A percentile compares a stretch with the other conserved stretches of the same genome.
phyloP scores from a whole-genome alignment of 768 basidiomycete genomes.

The Leccinum broughii region DNA sequence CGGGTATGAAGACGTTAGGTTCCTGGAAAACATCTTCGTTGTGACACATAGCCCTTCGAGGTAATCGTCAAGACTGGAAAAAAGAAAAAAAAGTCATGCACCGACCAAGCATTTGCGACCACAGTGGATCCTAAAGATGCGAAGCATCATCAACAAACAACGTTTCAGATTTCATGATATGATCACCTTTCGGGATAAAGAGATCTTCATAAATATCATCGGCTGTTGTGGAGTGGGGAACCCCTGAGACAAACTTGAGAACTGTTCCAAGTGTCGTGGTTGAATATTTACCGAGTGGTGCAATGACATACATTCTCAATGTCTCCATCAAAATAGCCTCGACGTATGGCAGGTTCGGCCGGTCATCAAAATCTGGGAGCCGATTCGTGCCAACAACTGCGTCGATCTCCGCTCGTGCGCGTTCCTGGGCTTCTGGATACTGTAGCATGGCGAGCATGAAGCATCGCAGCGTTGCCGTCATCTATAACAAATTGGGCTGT shows the following conservation, averaged over 20 bases:
- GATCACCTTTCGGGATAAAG: conserved; percentile 28
- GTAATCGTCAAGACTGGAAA: not conserved
- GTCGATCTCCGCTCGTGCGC: conserved; percentile 33
- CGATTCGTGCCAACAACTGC: conserved; percentile 29
- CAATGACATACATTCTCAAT: conserved; percentile 31
- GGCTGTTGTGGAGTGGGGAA: conserved; percentile 20
- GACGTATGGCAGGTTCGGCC: conserved; percentile 28
- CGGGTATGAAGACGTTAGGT: conserved; percentile 32
- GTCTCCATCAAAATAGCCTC: conserved; percentile 33
- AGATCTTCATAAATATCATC: conserved; percentile 20
- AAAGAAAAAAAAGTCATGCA: not conserved
- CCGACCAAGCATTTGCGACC: conserved; percentile 24
- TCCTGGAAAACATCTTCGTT: conserved; percentile 19
- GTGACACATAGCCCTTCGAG: conserved; percentile 20
- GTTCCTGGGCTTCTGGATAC: conserved; percentile 32
- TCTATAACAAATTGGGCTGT: conserved; percentile 5
- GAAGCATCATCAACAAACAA: not conserved
- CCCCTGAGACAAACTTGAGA: conserved; percentile 6
- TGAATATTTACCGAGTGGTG: conserved; percentile 23
- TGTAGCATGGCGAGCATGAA: conserved; percentile 37
- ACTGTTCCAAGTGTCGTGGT: conserved; percentile 2
- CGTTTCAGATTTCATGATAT: not conserved
- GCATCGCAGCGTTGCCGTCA: conserved; percentile 9
- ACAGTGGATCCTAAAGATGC: conserved; percentile 18
- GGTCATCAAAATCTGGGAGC: conserved; percentile 30